Base-by-base conservation (phyloP, 2,329 filamentous ascomycete genomes). In the Fusarium tricinctum region DNA sequence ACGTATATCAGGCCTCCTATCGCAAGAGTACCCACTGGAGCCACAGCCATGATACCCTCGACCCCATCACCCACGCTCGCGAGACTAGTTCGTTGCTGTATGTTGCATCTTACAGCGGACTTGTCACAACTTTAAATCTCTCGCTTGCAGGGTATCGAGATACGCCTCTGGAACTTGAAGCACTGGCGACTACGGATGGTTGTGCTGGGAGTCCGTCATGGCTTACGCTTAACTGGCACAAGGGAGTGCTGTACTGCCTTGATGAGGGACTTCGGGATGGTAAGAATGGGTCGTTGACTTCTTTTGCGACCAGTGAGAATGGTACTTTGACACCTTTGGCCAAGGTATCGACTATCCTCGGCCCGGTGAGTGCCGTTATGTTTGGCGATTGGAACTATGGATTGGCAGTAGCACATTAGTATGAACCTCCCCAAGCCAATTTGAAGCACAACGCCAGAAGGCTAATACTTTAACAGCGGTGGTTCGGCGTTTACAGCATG, bases 151-250 rank as follows among this genome's bases (percentile, higher is more conserved):
- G 66, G 66, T 61, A 69, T 66, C 66, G 58, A 28, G 30, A 50
- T 30, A 20, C 32, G 7, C 58, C 58, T 22, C n/a, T 60, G 15
- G 35, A 47, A 20, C 81, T 89, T 61, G 76, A 79, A 68, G 73
- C 77, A 20, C 76, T 84, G 19, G 81, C 81, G 51, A 76, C 77
- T 5, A 81, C 80, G 22, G 80, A 79, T 51, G 79, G 78, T 33
- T 90, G 88, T 76, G 85, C 81, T 12, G 76, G 80, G 3, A 85
- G 83, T 62, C 85, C 89, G 7, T 85, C 87, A 13, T 91, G 89
- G 88, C 78, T 91, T 58, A 85, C 86, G 20, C 80, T 88, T 20
- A 85, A 88, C 73, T 76, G 80, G 58, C 72, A 78, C 45, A 81
- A 83, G 63, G 79, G 80, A 22, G 75, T 82, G 14, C 78, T 91